Evolutionary conservation across 1,139 yeast genomes (phyloP).

Genomic region (Pneumocystis sp.): DNA sequence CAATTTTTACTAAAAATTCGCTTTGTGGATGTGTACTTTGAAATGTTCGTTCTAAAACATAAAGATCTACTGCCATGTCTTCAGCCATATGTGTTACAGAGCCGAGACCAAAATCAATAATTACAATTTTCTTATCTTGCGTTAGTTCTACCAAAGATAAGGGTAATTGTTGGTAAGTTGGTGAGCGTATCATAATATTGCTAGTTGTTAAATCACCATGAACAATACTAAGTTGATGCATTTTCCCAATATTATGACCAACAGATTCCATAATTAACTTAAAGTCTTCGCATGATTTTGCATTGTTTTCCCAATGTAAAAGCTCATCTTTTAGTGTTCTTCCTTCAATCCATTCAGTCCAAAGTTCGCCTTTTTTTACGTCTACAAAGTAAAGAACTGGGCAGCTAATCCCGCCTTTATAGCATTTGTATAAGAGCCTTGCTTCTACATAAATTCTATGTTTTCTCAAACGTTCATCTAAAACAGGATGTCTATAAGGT

Average conservation of each 20-base stretch:
- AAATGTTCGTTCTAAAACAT: conserved; percentile 85
- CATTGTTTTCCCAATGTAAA: conserved; percentile 28
- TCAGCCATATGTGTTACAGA: conserved; percentile 67
- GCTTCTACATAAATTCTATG: conserved; percentile 77
- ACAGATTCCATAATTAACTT: conserved; percentile 27
- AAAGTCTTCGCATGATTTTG: conserved; percentile 16
- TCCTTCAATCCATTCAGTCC: conserved; percentile 67
- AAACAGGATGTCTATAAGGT: conserved; percentile 70
- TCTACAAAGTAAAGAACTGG: conserved; percentile 65
- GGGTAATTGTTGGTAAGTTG: not conserved
- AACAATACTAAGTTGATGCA: conserved; percentile 65
- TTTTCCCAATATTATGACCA: conserved; percentile 53
- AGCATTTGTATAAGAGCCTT: conserved; percentile 51
- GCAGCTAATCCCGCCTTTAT: conserved; percentile 40
- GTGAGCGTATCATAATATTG: conserved; percentile 42
- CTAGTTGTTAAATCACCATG: conserved; percentile 96
- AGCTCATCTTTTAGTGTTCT: conserved; percentile 14
- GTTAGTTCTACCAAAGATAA: conserved; percentile 4
- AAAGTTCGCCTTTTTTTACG: conserved; percentile 60
- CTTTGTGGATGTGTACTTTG: conserved; percentile 79
- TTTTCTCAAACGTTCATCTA: conserved; percentile 63
- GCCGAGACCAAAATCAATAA: conserved; percentile 86
- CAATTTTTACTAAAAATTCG: conserved; percentile 25
- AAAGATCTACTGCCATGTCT: conserved; percentile 91
- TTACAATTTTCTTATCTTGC: conserved; percentile 26